Percentiles rank a stretch among this genome's conserved stretches.
Conservation (phyloP, 352 stramenopile species). For the Phytopythium vexans region DNA sequence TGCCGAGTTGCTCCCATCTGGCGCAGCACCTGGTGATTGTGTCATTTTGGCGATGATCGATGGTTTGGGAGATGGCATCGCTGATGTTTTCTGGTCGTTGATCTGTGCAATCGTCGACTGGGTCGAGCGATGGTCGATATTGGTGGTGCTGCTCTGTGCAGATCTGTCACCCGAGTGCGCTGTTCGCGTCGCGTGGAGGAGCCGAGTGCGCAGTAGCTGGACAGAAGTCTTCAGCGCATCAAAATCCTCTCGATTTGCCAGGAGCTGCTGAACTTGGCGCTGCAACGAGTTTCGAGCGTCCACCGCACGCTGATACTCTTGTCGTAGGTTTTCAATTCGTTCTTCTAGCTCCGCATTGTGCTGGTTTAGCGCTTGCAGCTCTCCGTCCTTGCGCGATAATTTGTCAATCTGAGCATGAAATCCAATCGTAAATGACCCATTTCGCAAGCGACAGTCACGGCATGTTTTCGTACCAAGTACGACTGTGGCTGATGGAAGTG, state of each 20-base stretch:
- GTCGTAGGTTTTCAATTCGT: conserved; percentile 40
- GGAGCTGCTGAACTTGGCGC: conserved; percentile 61
- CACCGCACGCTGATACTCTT: conserved; percentile 30
- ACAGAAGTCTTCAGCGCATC: conserved; percentile 63
- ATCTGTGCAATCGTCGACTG: conserved; percentile 2
- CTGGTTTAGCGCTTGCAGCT: conserved; percentile 28
- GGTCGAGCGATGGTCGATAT: background rate
- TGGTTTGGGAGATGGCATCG: conserved; percentile 20
- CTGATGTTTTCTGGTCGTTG: background rate
- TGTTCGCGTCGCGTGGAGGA: conserved; percentile 5
- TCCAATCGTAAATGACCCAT: background rate
- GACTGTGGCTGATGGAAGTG: conserved; percentile 70
- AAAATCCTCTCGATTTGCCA: conserved; percentile 56
- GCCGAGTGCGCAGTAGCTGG: conserved; percentile 24
- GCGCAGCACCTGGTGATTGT: conserved; percentile 24
- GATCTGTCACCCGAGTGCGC: conserved; percentile 12
- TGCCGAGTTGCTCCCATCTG: conserved; percentile 9
- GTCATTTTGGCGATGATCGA: conserved; percentile 47
- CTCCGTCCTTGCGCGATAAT: conserved; percentile 36
- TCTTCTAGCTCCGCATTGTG: conserved; percentile 23
- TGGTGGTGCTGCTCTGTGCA: conserved; percentile 5
- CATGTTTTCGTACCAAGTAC: conserved; percentile 44
- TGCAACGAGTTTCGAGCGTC: conserved; percentile 53
- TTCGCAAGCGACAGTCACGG: background rate
- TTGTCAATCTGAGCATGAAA: conserved; percentile 53